phyloP scores from a whole-genome alignment of 306 rosid genomes.

The barrel medic (Medicago truncatula) region DNA sequence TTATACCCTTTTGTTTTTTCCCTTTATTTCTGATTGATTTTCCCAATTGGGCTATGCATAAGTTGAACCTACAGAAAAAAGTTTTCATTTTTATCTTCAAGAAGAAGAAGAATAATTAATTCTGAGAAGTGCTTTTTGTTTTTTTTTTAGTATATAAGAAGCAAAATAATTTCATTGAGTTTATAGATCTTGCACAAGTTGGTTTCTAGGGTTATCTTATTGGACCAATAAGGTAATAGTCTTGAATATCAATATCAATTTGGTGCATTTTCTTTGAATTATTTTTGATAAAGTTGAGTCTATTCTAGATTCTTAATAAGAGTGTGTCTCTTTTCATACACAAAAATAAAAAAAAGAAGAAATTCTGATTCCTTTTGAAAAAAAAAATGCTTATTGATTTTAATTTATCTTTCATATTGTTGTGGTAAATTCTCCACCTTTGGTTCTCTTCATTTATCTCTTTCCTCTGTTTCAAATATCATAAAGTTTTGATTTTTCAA shows the following conservation, averaged over 20 bases:
- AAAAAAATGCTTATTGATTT: conserved; percentile 57
- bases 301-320: conserved; percentile 75
- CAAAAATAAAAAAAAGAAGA: conserved; percentile 39
- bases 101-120: conserved; percentile 17
- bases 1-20: conserved; percentile 26
- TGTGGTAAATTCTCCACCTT: conserved; percentile 64
- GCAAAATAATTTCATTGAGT: conserved; percentile 34
- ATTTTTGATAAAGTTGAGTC: conserved; percentile 51
- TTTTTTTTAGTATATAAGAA: background rate
- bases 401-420: conserved; percentile 52
- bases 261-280: conserved; percentile 48
- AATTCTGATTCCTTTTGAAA: conserved; percentile 80
- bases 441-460: conserved; percentile 37
- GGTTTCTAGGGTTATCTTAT: conserved; percentile 46
- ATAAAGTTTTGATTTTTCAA: conserved; percentile 37
- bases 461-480: conserved; percentile 43
- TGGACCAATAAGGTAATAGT: conserved; percentile 35
- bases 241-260: conserved; percentile 39
- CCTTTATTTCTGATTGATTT: conserved; percentile 33
- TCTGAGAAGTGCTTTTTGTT: conserved; percentile 6
- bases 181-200: conserved; percentile 52
- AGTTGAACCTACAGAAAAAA: conserved; percentile 44
- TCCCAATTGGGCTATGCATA: conserved; percentile 52
- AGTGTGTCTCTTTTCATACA: conserved; percentile 43
- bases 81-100: conserved; percentile 27